Base-by-base conservation (phyloP, 768 basidiomycete species). In the Kwoniella pini region DNA sequence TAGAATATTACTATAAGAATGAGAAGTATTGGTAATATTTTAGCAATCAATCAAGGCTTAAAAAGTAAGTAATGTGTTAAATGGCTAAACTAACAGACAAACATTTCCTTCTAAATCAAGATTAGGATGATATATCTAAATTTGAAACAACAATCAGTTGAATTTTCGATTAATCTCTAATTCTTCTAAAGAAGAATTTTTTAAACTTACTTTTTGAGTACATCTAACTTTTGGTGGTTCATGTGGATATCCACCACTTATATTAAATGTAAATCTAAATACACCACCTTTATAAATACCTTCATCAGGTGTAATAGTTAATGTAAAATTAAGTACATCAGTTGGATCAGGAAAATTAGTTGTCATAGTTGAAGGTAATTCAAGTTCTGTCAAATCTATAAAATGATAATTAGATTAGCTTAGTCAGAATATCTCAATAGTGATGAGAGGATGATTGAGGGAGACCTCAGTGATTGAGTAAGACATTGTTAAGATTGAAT, bases 221-320 rank as follows among this genome's bases (percentile, higher is more conserved):
- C 95, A 98, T 77, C 95, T 93, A 81, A 99, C 96, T 80, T 97
- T 99, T 73, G 96, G 96, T 52, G 96, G 93, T 71, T 99, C 95
- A 78, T 99, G 96, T 55, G 96, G 96, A 80, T 99, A 99, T 81
- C 95, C 97, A 79, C 86, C 87, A 81, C 91, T 96, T 85, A 99
- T 97, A 67, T 83, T 85, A 80, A 99, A 94, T 38, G 91, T 92
- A 83, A 99, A 99, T 55, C 82, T 80, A 82, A 98, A 99, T 19
- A 87, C 82, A 67, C 93, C 95, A 71, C 91, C 91, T 80, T 92
- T 91, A 84, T 99, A 99, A 90, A 99, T 97, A 70, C 96, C 95
- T 82, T 99, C 96, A 80, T 99, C 96, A 9, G 96, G 96, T 49
- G 87, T 88, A 73, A 99, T 97, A 64, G 88, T 93, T 36, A 99